These are phyloP conservation scores for Rhytidiadelphus loreus DNA, from an alignment of 225 moss, liverwort and hornwort species.

Conservation along the genomic window DNA sequence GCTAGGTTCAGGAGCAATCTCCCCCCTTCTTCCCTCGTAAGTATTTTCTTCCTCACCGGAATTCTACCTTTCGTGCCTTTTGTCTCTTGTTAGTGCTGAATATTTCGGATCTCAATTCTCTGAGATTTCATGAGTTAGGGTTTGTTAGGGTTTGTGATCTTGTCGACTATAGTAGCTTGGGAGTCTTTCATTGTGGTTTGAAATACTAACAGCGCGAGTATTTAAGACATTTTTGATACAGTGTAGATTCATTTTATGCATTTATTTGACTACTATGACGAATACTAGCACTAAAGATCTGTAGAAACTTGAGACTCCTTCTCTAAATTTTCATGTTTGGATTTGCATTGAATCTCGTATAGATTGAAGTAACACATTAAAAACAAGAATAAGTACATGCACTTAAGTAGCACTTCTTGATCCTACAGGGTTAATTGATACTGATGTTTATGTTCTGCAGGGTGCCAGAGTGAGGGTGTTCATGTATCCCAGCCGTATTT, in stretches of 20 bases:
- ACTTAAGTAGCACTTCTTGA: not conserved
- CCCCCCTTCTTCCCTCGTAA: conserved; percentile 73
- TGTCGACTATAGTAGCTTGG: not conserved
- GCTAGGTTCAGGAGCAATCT: conserved; percentile 87
- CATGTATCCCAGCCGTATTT: conserved; percentile 86
- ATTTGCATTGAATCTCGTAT: not conserved
- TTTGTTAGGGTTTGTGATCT: not conserved
- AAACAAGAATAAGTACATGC: not conserved
- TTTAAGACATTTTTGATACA: not conserved
- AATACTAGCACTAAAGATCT: no score
- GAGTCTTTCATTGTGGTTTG: not conserved
- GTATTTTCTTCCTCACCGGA: not conserved
- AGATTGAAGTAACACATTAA: not conserved
- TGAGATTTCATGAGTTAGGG: not conserved
- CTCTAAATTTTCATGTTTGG: not conserved
- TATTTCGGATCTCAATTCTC: not conserved
- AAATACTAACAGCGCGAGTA: no score
- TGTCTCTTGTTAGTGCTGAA: not conserved
- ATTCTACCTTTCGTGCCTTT: not conserved
- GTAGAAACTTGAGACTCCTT: not conserved
- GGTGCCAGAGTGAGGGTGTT: conserved; percentile 90
- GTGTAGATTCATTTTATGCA: not conserved
- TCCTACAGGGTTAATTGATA: not conserved
- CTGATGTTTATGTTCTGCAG: conserved; percentile 10
- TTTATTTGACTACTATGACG: no score